Evolutionary conservation across 192 early-diverging fungal genomes (phyloP).

Genomic region (Entomortierella chlamydospora): DNA sequence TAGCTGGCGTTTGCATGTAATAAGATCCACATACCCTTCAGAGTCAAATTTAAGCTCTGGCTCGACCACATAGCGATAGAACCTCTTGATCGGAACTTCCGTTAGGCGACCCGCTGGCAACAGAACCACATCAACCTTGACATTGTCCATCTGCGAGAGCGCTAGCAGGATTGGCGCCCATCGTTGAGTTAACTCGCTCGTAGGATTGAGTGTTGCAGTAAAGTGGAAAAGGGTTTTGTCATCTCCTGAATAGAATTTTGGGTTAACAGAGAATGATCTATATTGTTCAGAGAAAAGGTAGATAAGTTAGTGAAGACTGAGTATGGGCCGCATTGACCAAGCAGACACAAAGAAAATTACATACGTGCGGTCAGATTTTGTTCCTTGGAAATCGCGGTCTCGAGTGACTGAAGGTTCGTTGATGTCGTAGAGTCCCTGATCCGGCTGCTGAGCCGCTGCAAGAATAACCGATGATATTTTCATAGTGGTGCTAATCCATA

Average conservation of each 20-base stretch:
- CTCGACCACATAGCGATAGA: slow-evolving; percentile 90
- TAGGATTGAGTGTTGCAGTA: slow-evolving; percentile 79
- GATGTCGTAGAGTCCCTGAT: slow-evolving; percentile 44
- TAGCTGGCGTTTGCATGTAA: not conserved
- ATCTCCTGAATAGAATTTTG: slow-evolving; percentile 27
- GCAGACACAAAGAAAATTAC: not conserved
- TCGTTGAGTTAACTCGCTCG: slow-evolving; percentile 84
- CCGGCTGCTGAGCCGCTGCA: slow-evolving; percentile 19
- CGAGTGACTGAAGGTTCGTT: slow-evolving; percentile 25
- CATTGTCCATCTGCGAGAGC: slow-evolving; percentile 70
- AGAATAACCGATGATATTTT: slow-evolving; percentile 29
- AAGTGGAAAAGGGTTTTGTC: slow-evolving; percentile 54
- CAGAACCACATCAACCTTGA: slow-evolving; percentile 76
- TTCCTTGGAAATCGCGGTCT: slow-evolving; percentile 27
- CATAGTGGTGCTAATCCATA: slow-evolving; percentile 24
- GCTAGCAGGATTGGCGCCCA: slow-evolving; percentile 78
- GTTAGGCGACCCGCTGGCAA: slow-evolving; percentile 65
- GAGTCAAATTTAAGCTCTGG: slow-evolving; percentile 73
- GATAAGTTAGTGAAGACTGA: not conserved
- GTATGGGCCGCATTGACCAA: not conserved
- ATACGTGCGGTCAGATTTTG: slow-evolving; percentile 31
- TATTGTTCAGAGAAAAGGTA: not conserved
- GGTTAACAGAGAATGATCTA: slow-evolving; percentile 38
- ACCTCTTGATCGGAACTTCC: slow-evolving; percentile 85
- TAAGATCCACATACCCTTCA: slow-evolving; percentile 47